Base-by-base conservation (phyloP, 1,139 yeast species). In the Candida sanyaensis region DNA sequence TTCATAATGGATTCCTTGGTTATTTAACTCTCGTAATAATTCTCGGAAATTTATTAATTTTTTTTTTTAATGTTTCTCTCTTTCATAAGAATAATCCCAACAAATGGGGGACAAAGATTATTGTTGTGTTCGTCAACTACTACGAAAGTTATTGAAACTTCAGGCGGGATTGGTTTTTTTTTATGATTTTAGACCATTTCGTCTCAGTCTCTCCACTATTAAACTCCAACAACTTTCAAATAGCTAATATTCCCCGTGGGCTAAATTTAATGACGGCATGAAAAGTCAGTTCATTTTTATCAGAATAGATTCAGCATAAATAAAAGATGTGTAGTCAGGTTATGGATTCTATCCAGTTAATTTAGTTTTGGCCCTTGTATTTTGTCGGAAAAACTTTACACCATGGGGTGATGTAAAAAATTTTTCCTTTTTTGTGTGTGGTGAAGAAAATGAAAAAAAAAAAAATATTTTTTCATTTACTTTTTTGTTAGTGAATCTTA, bases 311-410 rank as follows among this genome's bases (percentile, higher is more conserved):
- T 17, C 21, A 17, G 33, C 10, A 17, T n/a, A 21, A 32, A 12
- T 12, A 17, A 32, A 17, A 12, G 13, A 30, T 30, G 37, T 21
- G 37, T 21, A 11, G 21, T 37, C 40, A 26, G 41, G 41, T 37
- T 37, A 27, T 27, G 41, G 31, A 12, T 6, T 27, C 12, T 12
- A 37, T 17, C 11, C 24, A 5, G 4, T 12, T 17, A 17, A 17
- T 17, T 17, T 17, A 17, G n/a, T 17, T 17, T 17, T 17, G 21
- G 21, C 21, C 21, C 21, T 17, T 17, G 21, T 17, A 17, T 17
- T 17, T 36, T 7, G 28, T 41, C 43, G 43, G 43, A 41, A 41
- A 32, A 41, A 41, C 17, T 24, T 24, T 11, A 30, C 17, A 32
- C 37, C 43, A 41, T 32, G 37, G n/a, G 37, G 37, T 41, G 43